Base-by-base conservation (phyloP, 2,329 filamentous ascomycete species). In the Aspergillus intermedius region DNA sequence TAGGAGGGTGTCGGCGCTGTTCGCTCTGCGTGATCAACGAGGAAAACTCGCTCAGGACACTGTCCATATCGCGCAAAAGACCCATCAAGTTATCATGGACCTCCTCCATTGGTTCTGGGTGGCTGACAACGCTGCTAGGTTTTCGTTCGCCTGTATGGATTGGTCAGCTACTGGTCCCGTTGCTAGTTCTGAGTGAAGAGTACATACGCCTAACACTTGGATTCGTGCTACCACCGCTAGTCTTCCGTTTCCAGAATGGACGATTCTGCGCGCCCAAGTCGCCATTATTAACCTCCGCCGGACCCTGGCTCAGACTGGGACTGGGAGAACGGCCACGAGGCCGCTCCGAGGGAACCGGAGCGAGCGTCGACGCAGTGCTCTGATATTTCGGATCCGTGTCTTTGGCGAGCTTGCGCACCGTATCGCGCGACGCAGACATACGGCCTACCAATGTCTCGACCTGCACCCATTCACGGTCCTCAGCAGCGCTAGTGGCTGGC, bases 161-260 rank as follows among this genome's bases (percentile, higher is more conserved):
- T 55, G 45, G 48, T 60, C 64, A 12, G 77, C 74, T 5, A 77
- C 73, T 3, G 72, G 71, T 17, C 79, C 64, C 59, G 82, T 79
- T 10, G 76, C 72, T 23, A 78, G 77, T n/a, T 77, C 57, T 17
- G 60, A 55, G 53, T 68, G 54, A 71, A 77, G 62, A 74, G 68
- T 71, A 56, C 75, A 73, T 37, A 72, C 57, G 47, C 61, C 74
- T 54, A 71, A 65, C 17, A 19, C 49, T 44, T 69, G 69, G 55
- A 17, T 50, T 22, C 60, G 60, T 60, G 23, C 64, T 69, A 19
- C 70, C 72, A 39, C 66, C 71, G 59, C 83, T 91, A 1, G 84
- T 76, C 69, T 95, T 96, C 43, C 91, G 83, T 67, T 90, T 95
- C 93, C 93, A 98, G 63, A 98, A 97, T 0, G 88, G 77, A 50